Conservation (phyloP, 345 rosid species). For the Mallotus nudiflorus region DNA sequence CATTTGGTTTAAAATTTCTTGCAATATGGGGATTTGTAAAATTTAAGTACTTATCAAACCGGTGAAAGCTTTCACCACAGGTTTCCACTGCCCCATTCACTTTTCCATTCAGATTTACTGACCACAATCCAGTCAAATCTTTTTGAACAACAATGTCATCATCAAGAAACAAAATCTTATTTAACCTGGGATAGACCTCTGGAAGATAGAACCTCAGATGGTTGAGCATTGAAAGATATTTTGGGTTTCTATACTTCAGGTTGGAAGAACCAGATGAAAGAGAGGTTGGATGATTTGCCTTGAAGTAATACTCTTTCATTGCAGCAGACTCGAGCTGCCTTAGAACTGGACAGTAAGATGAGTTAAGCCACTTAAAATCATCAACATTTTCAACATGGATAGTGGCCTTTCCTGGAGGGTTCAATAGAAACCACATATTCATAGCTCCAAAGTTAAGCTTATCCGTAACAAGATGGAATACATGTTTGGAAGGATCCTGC, state of each 20-base stretch:
- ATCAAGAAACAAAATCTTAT: slow-evolving; percentile 89
- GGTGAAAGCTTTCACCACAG: slow-evolving; percentile 97
- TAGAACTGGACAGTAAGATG: slow-evolving; percentile 95
- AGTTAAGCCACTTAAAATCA: slow-evolving; percentile 97
- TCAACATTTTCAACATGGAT: slow-evolving; percentile 98
- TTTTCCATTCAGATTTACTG: slow-evolving; percentile 78
- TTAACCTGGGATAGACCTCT: slow-evolving; percentile 83
- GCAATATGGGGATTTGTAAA: slow-evolving; percentile 91
- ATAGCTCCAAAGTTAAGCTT: slow-evolving; percentile 95
- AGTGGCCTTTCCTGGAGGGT: slow-evolving; percentile 92
- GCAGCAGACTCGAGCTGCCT: slow-evolving; percentile 92
- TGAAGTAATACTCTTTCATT: slow-evolving; percentile 96
- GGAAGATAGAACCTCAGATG: slow-evolving; percentile 97
- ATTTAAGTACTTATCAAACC: slow-evolving; percentile 95
- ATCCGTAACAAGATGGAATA: slow-evolving; percentile 94
- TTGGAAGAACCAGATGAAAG: slow-evolving; percentile 82
- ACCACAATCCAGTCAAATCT: slow-evolving; percentile 87
- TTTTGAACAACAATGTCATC: slow-evolving; percentile 98
- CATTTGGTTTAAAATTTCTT: slow-evolving; percentile 86
- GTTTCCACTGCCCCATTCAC: slow-evolving; percentile 99
- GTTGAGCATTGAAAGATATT: slow-evolving; percentile 96
- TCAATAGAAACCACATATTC: slow-evolving; percentile 98
- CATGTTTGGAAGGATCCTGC: slow-evolving; percentile 97
- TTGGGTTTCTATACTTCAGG: slow-evolving; percentile 94
- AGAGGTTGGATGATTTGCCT: slow-evolving; percentile 86